Evolutionary conservation across 306 rosid species (phyloP).

Genomic region (Cucurbita moschata): DNA sequence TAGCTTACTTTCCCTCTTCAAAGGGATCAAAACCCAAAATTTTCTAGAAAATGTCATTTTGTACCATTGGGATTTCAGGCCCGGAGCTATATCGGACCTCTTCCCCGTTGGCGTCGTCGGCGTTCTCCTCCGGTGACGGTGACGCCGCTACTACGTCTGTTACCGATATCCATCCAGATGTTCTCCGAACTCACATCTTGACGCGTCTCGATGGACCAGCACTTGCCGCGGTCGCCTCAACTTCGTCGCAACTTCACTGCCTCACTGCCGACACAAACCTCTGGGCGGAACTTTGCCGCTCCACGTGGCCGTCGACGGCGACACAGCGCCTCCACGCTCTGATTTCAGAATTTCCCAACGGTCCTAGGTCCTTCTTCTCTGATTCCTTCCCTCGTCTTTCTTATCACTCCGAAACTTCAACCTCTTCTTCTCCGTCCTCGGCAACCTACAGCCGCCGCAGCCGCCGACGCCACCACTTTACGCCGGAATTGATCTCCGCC

Average conservation of each 20-base stretch:
- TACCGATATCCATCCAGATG: constrained; percentile 40
- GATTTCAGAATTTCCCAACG: constrained; percentile 36
- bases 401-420: background rate
- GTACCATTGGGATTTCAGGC: background rate
- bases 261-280: constrained; percentile 27
- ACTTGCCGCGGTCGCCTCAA: constrained; percentile 37
- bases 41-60: background rate
- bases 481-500: constrained; percentile 39
- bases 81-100: too few relatives aligned
- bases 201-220: constrained; percentile 59
- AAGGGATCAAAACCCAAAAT: background rate
- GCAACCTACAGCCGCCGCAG: background rate
- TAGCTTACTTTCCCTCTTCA: background rate
- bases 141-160: constrained; percentile 15
- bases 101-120: background rate
- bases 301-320: constrained; percentile 64
- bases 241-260: constrained; percentile 33
- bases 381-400: constrained; percentile 28
- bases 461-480: background rate
- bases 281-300: constrained; percentile 42
- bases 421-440: background rate
- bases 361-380: constrained; percentile 51
- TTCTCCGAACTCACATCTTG: constrained; percentile 48
- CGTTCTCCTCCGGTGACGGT: background rate
- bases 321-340: constrained; percentile 28